phyloP scores from a whole-genome alignment of 2,329 filamentous ascomycete genomes.

The Botryosphaeria dothidea region DNA sequence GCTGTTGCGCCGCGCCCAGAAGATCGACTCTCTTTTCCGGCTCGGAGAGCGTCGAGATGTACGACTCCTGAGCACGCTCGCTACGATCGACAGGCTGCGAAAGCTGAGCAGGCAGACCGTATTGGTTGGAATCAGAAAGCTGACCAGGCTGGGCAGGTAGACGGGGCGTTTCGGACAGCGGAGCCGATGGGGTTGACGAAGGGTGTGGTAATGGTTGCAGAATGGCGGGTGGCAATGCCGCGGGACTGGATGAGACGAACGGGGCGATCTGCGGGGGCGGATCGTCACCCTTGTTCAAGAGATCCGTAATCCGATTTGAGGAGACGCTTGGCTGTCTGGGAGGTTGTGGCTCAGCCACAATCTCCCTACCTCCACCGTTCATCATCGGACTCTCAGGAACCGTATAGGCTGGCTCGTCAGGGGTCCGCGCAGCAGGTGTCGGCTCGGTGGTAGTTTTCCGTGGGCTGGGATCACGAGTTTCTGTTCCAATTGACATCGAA shows the following conservation, averaged over 20 bases:
- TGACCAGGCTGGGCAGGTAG: slow-evolving; percentile 6
- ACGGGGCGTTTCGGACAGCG: background rate
- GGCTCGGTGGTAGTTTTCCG: slow-evolving; percentile 23
- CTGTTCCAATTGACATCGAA: slow-evolving; percentile 15
- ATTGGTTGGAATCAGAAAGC: background rate
- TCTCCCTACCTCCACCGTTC: background rate
- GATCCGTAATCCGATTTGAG: slow-evolving; percentile 39
- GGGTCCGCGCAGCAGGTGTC: slow-evolving; percentile 22
- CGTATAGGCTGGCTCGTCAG: background rate
- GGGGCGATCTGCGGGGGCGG: background rate
- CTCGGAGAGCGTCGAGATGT: slow-evolving; percentile 6
- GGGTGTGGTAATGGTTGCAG: slow-evolving; percentile 12
- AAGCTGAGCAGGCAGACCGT: background rate
- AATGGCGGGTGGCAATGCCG: slow-evolving; percentile 7
- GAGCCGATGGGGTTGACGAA: slow-evolving; percentile 9
- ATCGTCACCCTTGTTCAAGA: slow-evolving; percentile 38
- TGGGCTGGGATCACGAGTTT: slow-evolving; percentile 7
- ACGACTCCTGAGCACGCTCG: slow-evolving; percentile 8
- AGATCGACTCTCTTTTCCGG: background rate
- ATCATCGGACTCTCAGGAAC: background rate
- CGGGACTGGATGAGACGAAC: slow-evolving; percentile 14
- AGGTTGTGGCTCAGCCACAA: background rate
- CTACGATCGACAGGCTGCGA: slow-evolving; percentile 13
- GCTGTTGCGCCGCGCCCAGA: background rate
- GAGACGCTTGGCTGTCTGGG: slow-evolving; percentile 26